Evolutionary conservation across 192 early-diverging fungal species (phyloP), one percentile per base, ranked within the genome.

Genomic region (Backusella morwellensis): DNA sequence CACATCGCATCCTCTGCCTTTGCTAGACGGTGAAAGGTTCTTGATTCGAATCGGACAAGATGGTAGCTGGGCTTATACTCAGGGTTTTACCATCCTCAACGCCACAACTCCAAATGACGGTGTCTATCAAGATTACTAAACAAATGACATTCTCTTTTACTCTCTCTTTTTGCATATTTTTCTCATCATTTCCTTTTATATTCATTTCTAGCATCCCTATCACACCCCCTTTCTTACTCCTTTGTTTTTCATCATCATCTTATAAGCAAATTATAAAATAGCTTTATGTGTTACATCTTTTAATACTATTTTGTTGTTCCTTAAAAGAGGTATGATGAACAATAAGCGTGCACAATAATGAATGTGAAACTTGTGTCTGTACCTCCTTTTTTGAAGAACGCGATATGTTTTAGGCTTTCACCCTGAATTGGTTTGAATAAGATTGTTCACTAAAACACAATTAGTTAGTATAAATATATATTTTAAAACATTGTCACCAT

Each of bases 341-440:
- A 23, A 59, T 11, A 54, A 54, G 21, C 0, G 17, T 54, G 17
- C 9, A 59, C 8, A 59, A 23, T 6, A 12, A 59, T 59, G 54
- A 59, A 56, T 21, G 6, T 56, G 52, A 56, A 9, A 59, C 23
- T 63, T 63, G 19, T 63, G 19, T 50, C 5, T 44, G 14, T 50
- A n/a, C 29, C 56, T 63, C 21, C 56, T 63, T 26, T 69, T 69
- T 36, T 35, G 4, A 21, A 36, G 19, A 38, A 69, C 35, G 35
- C 32, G 35, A 35, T 32, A 32, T 68, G 6, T 35, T 68, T 19
- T 19, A n/a, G n/a, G 36, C n/a, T 40, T 35, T 38, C 9, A 41
- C 36, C 35, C 35, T 69, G 36, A 69, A 69, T 69, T 40, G 68
- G 35, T 21, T 21, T 38, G 68, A 69, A 38, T 69, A 69, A 36